Conservation (phyloP, 371 early-diverging fungal species). For the Dinochytrium kinnereticum region DNA sequence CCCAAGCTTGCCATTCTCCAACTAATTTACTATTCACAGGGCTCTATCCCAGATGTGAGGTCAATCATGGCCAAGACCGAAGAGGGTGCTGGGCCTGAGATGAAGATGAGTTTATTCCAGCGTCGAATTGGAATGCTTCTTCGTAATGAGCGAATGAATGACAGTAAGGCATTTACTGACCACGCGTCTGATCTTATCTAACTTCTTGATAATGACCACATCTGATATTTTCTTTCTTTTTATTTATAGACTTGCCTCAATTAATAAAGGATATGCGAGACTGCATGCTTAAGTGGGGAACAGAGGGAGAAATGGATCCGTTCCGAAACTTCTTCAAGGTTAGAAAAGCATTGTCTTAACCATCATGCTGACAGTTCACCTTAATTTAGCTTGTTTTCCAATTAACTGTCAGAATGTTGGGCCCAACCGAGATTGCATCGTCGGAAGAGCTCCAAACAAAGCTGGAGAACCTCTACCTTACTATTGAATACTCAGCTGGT, state of each 20-base stretch:
- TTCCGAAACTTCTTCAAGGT: conserved; percentile 17
- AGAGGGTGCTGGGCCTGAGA: neutral
- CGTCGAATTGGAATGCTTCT: conserved; percentile 5
- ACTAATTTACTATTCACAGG: neutral
- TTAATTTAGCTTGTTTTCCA: conserved; percentile 11
- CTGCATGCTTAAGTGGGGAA: conserved; percentile 6
- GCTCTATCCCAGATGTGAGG: neutral
- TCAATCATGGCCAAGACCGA: neutral
- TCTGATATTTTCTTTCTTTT: neutral
- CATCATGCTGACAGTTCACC: neutral
- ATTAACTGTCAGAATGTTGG: conserved; percentile 10
- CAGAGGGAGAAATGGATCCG: conserved; percentile 4
- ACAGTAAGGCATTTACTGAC: neutral
- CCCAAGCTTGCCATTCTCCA: too few species aligned
- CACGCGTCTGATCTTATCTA: too few species aligned
- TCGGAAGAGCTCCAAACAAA: neutral
- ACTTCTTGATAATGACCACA: too few species aligned
- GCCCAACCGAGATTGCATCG: neutral
- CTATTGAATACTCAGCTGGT: neutral
- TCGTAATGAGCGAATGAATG: neutral
- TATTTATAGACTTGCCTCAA: neutral
- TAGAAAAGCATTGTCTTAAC: neutral
- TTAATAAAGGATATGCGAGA: conserved; percentile 1
- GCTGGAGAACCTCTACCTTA: neutral
- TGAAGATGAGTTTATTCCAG: conserved; percentile 8